A percentile compares a stretch with the other conserved stretches of the same genome.
These are phyloP conservation scores for Russula dissimulans DNA, from an alignment of 768 basidiomycete genomes.

Conservation along the genomic window DNA sequence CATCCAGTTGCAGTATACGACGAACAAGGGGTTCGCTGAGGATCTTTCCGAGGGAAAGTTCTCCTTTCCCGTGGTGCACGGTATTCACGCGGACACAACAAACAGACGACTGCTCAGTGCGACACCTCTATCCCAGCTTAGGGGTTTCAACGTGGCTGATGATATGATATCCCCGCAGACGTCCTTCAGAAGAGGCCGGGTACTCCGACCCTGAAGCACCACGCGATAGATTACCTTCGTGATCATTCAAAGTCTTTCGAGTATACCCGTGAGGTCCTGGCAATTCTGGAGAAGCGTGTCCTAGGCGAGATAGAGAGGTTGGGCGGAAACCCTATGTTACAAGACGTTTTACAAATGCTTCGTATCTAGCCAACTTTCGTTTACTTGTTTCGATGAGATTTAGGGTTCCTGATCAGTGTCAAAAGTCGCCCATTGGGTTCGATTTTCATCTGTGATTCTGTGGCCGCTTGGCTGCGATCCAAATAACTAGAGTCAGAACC, in stretches of 20 bases:
- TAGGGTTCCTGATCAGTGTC: no score
- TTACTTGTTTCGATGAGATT: neutral
- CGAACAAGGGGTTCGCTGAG: conserved; percentile 84
- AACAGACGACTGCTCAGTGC: conserved; percentile 79
- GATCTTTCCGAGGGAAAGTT: conserved; percentile 97
- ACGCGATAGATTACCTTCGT: conserved; percentile 71
- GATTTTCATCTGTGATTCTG: no score
- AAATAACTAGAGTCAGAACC: no score
- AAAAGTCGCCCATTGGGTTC: no score
- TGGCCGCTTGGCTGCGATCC: no score
- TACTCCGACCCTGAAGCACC: conserved; percentile 69
- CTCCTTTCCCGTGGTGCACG: conserved; percentile 91
- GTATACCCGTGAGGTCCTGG: conserved; percentile 69
- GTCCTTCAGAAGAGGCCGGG: conserved; percentile 83
- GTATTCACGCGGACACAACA: conserved; percentile 65
- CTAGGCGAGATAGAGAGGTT: conserved; percentile 57
- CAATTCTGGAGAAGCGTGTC: conserved; percentile 57
- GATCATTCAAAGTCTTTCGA: conserved; percentile 75
- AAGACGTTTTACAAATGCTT: conserved; percentile 46
- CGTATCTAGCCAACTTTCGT: neutral
- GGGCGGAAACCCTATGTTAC: conserved; percentile 66
- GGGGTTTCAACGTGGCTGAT: neutral
- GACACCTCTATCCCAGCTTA: neutral
- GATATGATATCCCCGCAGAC: conserved; percentile 37
- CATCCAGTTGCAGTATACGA: conserved; percentile 50